phyloP scores from a whole-genome alignment of 1,284 basidiomycete genomes.

The Kwoniella shivajii region DNA sequence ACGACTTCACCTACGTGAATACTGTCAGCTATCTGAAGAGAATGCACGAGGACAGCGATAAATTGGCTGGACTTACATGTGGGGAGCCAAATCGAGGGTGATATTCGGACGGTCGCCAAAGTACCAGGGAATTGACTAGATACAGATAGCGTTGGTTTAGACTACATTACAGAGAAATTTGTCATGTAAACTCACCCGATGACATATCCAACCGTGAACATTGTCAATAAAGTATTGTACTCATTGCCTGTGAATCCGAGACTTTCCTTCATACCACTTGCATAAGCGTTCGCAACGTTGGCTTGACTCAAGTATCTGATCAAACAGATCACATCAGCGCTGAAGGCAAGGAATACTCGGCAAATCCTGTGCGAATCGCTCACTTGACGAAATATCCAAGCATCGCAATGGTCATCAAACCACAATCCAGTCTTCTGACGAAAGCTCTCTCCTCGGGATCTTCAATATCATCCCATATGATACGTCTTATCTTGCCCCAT shows the following conservation, averaged over 20 bases:
- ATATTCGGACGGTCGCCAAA: conserved; percentile 14
- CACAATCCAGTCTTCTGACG: conserved; percentile 15
- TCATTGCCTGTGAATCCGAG: conserved; percentile 33
- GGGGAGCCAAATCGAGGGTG: conserved; percentile 24
- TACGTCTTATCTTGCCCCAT: conserved; percentile 5
- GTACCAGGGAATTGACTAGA: conserved; percentile 11
- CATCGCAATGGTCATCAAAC: conserved; percentile 19
- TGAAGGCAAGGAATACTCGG: too few relatives aligned
- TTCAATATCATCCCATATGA: conserved; percentile 12
- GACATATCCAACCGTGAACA: conserved; percentile 13
- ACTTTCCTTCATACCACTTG: conserved; percentile 36
- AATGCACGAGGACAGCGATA: neutral
- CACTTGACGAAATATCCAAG: conserved; percentile 23
- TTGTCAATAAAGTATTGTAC: conserved; percentile 27
- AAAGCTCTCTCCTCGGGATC: conserved; percentile 11
- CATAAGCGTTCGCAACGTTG: conserved; percentile 31
- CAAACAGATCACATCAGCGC: too few relatives aligned
- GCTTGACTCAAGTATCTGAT: conserved; percentile 10
- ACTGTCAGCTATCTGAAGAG: conserved; percentile 12
- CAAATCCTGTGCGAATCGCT: too few relatives aligned
- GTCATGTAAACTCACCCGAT: conserved; percentile 1
- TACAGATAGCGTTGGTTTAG: neutral
- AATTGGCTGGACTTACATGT: conserved; percentile 19
- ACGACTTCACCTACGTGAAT: conserved; percentile 12
- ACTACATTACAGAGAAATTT: neutral